Percentiles rank a stretch among this genome's conserved stretches.
These are phyloP conservation scores for Chalciporus sp. DNA, from an alignment of 1,284 basidiomycete species.

Conservation along the genomic window DNA sequence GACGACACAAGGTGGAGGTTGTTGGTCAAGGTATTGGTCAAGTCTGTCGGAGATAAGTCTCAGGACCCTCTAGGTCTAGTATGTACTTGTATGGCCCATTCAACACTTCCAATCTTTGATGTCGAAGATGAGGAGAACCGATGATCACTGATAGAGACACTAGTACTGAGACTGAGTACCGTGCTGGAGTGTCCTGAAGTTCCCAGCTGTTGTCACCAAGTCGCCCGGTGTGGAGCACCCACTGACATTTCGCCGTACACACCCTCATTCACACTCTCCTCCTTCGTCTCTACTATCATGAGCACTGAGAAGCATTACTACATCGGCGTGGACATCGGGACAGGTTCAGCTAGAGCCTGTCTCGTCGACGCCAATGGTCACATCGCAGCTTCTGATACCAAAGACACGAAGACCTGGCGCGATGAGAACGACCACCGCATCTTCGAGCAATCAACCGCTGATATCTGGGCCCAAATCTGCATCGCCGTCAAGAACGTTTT, in stretches of 20 bases:
- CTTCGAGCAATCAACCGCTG: slow-evolving; percentile 90
- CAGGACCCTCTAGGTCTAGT: not conserved
- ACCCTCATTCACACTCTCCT: not conserved
- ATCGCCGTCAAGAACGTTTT: slow-evolving; percentile 74
- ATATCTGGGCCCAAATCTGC: slow-evolving; percentile 87
- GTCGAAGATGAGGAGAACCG: not conserved
- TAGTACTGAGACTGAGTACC: slow-evolving; percentile 3
- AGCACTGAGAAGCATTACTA: slow-evolving; percentile 46
- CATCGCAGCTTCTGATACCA: slow-evolving; percentile 76
- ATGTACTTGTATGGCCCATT: not conserved
- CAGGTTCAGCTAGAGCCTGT: slow-evolving; percentile 90
- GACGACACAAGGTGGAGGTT: not conserved
- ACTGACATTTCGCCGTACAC: too few relatives aligned
- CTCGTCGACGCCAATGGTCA: slow-evolving; percentile 79
- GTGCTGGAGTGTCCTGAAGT: slow-evolving; percentile 1
- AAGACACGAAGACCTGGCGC: slow-evolving; percentile 84
- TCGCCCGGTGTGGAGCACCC: slow-evolving; percentile 13
- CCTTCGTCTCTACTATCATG: slow-evolving; percentile 17
- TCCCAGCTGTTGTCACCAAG: not conserved
- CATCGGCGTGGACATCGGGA: slow-evolving; percentile 82
- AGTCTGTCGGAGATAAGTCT: not conserved
- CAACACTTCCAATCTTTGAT: not conserved
- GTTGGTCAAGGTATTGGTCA: not conserved
- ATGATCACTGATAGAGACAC: too few relatives aligned
- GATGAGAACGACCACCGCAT: slow-evolving; percentile 86